Conservation (phyloP, 352 stramenopile species). For the Phytopythium ostracodes region DNA sequence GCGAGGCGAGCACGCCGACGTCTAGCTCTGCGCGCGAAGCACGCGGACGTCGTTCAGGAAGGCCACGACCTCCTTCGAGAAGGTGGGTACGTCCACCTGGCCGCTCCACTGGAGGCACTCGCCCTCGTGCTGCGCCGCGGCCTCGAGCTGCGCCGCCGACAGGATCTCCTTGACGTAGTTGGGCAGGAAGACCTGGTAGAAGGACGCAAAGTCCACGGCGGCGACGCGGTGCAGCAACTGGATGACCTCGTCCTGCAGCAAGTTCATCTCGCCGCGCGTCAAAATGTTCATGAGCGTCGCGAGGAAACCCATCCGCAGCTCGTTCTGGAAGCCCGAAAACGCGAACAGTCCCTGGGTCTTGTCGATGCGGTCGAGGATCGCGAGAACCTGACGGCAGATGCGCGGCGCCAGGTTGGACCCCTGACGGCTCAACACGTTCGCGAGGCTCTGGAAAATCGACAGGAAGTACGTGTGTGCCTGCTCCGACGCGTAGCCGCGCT, state of each 20-base stretch:
- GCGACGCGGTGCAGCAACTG: slow-evolving; percentile 65
- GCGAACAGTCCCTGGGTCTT: slow-evolving; percentile 59
- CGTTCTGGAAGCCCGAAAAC: slow-evolving; percentile 67
- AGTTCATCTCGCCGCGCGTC: slow-evolving; percentile 72
- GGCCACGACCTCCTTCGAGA: slow-evolving; percentile 58
- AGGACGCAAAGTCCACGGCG: slow-evolving; percentile 67
- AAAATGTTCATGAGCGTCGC: slow-evolving; percentile 77
- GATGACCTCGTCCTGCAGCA: slow-evolving; percentile 76
- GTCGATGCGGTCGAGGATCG: slow-evolving; percentile 62
- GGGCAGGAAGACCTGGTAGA: slow-evolving; percentile 67
- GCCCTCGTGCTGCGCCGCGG: slow-evolving; percentile 42
- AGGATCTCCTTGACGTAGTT: slow-evolving; percentile 66
- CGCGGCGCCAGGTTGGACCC: slow-evolving; percentile 47
- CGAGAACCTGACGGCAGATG: slow-evolving; percentile 71
- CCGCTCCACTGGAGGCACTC: slow-evolving; percentile 71
- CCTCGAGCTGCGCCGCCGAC: slow-evolving; percentile 41
- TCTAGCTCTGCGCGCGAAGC: slow-evolving; percentile 59
- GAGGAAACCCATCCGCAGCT: slow-evolving; percentile 73
- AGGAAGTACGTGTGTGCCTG: slow-evolving; percentile 67
- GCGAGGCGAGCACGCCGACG: too few species aligned
- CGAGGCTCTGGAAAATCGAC: slow-evolving; percentile 74
- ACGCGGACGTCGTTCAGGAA: slow-evolving; percentile 80
- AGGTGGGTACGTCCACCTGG: slow-evolving; percentile 71
- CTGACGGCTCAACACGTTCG: slow-evolving; percentile 54
- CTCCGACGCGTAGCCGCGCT: slow-evolving; percentile 60